Percentiles rank a stretch among this genome's conserved stretches.
Conservation (phyloP, 2,329 filamentous ascomycete species). For the Monosporascus sp. region DNA sequence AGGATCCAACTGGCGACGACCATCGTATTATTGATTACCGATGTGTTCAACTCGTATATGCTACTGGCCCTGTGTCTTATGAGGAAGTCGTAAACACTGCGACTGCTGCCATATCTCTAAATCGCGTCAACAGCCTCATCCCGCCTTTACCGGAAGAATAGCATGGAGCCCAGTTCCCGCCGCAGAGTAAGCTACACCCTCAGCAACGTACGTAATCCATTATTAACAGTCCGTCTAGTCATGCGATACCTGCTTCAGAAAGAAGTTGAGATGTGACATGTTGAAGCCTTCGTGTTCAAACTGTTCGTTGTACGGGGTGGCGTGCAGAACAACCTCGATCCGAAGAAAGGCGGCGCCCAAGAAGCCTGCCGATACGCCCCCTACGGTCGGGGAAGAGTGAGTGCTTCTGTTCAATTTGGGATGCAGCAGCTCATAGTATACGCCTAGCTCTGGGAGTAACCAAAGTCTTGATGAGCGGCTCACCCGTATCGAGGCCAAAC, state of each 20-base stretch:
- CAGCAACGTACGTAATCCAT: neutral
- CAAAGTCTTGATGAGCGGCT: slow-evolving; percentile 18
- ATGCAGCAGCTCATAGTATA: neutral
- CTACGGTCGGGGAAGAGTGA: neutral
- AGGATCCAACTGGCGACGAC: no score
- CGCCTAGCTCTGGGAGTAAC: neutral
- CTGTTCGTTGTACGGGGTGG: slow-evolving; percentile 35
- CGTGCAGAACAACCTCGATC: slow-evolving; percentile 28
- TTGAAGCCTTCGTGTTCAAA: slow-evolving; percentile 38
- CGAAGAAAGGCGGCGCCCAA: slow-evolving; percentile 15
- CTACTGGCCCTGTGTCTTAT: no score
- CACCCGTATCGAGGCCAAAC: slow-evolving; percentile 22
- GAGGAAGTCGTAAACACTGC: no score
- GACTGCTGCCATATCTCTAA: no score
- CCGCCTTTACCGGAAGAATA: neutral
- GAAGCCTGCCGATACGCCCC: slow-evolving; percentile 7
- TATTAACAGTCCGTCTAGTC: slow-evolving; percentile 14
- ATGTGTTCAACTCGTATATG: no score
- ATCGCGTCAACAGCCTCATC: no score
- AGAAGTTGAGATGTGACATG: slow-evolving; percentile 43
- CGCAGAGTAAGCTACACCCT: slow-evolving; percentile 15
- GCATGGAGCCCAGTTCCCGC: slow-evolving; percentile 23
- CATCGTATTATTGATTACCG: no score
- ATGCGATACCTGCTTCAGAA: slow-evolving; percentile 38
- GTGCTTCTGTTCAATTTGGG: neutral